Evolutionary conservation across 352 stramenopile species (phyloP).

Genomic region (Peronosclerospora sorghi): DNA sequence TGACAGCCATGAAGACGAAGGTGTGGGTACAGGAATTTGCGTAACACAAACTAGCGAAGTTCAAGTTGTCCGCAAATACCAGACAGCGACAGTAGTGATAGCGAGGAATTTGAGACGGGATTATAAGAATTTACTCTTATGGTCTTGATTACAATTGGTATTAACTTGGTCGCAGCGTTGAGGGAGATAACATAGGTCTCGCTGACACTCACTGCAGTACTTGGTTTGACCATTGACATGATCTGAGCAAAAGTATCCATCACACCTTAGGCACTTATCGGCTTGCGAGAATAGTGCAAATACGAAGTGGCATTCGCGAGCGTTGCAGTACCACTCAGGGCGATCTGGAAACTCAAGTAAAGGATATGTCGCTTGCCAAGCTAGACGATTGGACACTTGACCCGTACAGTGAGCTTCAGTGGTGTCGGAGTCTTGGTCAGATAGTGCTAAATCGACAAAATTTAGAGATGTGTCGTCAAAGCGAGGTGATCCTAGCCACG

Average conservation of each 20-base stretch:
- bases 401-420: slow-evolving; percentile 1
- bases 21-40: slow-evolving; percentile 57
- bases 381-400: background rate
- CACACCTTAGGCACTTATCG: slow-evolving; percentile 36
- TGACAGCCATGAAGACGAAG: slow-evolving; percentile 42
- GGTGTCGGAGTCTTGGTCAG: slow-evolving; percentile 4
- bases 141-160: slow-evolving; percentile 2
- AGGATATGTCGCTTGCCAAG: slow-evolving; percentile 4
- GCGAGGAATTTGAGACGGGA: slow-evolving; percentile 10
- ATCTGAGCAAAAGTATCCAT: slow-evolving; percentile 43
- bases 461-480: slow-evolving; percentile 11
- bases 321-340: slow-evolving; percentile 69
- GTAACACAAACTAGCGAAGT: slow-evolving; percentile 66
- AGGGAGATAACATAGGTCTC: slow-evolving; percentile 11
- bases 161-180: background rate
- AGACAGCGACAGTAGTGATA: slow-evolving; percentile 31
- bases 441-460: slow-evolving; percentile 1
- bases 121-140: slow-evolving; percentile 8
- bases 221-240: slow-evolving; percentile 34
- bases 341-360: slow-evolving; percentile 44
- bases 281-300: slow-evolving; percentile 57
- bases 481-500: slow-evolving; percentile 17
- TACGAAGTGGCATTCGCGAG: slow-evolving; percentile 38
- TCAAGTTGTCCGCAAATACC: slow-evolving; percentile 67
- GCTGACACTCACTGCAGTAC: slow-evolving; percentile 23